phyloP scores from a whole-genome alignment of 2,329 filamentous ascomycete species.

The Elsinoe necatrix region DNA sequence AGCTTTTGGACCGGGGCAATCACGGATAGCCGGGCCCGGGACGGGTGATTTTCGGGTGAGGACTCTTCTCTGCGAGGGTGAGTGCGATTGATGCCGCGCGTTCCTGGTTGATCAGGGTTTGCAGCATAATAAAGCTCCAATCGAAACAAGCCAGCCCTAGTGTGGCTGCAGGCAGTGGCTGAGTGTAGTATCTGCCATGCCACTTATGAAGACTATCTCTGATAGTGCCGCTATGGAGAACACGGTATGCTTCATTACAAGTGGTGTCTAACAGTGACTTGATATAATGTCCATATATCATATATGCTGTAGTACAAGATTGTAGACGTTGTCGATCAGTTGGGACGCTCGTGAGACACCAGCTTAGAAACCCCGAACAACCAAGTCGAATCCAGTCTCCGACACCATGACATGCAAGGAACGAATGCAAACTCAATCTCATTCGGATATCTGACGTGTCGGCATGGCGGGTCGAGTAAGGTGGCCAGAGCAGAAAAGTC shows the following conservation, averaged over 20 bases:
- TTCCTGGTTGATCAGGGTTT: neutral
- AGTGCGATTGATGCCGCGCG: no score
- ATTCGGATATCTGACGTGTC: neutral
- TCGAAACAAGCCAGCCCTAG: no score
- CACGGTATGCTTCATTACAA: no score
- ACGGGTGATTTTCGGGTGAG: neutral
- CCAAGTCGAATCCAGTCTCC: neutral
- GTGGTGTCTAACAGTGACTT: no score
- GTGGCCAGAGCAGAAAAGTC: neutral
- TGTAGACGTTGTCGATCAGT: neutral
- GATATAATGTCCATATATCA: no score
- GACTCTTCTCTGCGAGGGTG: neutral
- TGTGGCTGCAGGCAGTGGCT: neutral
- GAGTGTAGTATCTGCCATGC: no score
- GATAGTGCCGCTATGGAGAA: no score
- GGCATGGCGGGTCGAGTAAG: neutral
- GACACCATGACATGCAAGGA: neutral
- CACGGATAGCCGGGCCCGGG: neutral
- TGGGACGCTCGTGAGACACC: neutral
- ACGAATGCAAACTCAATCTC: no score
- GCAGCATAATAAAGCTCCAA: neutral
- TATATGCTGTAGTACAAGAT: neutral
- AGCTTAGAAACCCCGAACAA: neutral
- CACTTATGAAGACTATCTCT: no score
- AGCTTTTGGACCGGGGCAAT: neutral